A percentile compares a stretch with the other conserved stretches of the same genome.
Evolutionary conservation across 2,329 filamentous ascomycete species (phyloP).

Genomic region (Calonectria leucothoes): DNA sequence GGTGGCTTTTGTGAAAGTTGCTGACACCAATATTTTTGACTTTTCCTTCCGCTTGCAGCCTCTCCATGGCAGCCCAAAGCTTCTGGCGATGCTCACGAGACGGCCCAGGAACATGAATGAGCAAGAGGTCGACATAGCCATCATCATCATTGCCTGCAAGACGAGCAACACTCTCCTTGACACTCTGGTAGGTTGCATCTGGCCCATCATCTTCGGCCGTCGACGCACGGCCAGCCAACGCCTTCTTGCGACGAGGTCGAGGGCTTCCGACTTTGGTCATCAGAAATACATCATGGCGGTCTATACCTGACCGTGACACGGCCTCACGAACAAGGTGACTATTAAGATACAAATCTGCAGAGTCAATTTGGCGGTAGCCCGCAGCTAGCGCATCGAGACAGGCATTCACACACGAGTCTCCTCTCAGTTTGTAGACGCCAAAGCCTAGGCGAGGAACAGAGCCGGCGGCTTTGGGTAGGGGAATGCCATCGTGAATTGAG

Average conservation of each 20-base stretch:
- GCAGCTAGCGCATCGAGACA: slow-evolving; percentile 67
- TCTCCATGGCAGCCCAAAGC: slow-evolving; percentile 76
- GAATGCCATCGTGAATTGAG: slow-evolving; percentile 28
- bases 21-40: slow-evolving; percentile 77
- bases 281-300: slow-evolving; percentile 71
- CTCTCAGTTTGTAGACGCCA: slow-evolving; percentile 74
- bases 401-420: slow-evolving; percentile 66
- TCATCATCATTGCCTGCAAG: slow-evolving; percentile 62
- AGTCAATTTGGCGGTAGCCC: slow-evolving; percentile 74
- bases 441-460: slow-evolving; percentile 76
- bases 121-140: slow-evolving; percentile 77
- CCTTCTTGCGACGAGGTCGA: slow-evolving; percentile 37
- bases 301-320: slow-evolving; percentile 65
- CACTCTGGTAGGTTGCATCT: slow-evolving; percentile 69
- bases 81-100: slow-evolving; percentile 66
- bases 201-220: slow-evolving; percentile 46
- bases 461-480: slow-evolving; percentile 35
- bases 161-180: slow-evolving; percentile 72
- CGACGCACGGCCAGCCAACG: not conserved
- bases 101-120: slow-evolving; percentile 74
- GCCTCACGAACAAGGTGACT: slow-evolving; percentile 75
- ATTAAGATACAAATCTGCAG: slow-evolving; percentile 74
- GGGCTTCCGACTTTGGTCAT: slow-evolving; percentile 76
- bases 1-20: slow-evolving; percentile 76
- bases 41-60: slow-evolving; percentile 67